These are phyloP conservation scores for Globisporangium alternatum DNA, from an alignment of 352 stramenopile species.

Conservation along the genomic window DNA sequence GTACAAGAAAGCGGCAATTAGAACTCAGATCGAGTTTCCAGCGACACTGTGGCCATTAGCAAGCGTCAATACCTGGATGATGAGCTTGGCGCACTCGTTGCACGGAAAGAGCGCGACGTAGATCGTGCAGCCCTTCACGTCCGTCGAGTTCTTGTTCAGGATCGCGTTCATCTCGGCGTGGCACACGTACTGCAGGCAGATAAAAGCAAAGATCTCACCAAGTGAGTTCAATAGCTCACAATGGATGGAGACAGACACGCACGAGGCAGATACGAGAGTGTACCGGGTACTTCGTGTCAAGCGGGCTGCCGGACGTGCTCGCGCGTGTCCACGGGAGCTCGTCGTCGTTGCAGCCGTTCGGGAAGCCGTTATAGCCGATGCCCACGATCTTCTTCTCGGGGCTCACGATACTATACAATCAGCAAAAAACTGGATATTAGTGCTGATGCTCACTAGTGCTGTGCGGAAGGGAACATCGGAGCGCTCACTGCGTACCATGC, in stretches of 20 bases:
- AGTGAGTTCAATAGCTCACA: neutral
- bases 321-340: slow-evolving; percentile 92
- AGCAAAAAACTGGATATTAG: slow-evolving; percentile 1
- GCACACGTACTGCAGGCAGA: slow-evolving; percentile 90
- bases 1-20: too few species aligned
- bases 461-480: neutral
- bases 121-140: slow-evolving; percentile 93
- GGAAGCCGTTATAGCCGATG: slow-evolving; percentile 99
- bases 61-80: slow-evolving; percentile 85
- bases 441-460: neutral
- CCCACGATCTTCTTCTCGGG: slow-evolving; percentile 95
- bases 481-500: slow-evolving; percentile 69
- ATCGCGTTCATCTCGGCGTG: slow-evolving; percentile 99
- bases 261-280: neutral
- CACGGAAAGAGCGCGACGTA: slow-evolving; percentile 99
- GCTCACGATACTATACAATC: slow-evolving; percentile 90
- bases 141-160: slow-evolving; percentile 96
- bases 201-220: slow-evolving; percentile 8
- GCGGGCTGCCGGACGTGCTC: slow-evolving; percentile 47
- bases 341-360: slow-evolving; percentile 94
- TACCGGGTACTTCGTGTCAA: slow-evolving; percentile 96
- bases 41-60: too few species aligned
- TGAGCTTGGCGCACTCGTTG: slow-evolving; percentile 99
- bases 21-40: neutral
- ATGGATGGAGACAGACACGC: neutral